These are phyloP conservation scores for Gaertneriomyces sp. DNA, from an alignment of 192 early-diverging fungal genomes.

Conservation along the genomic window DNA sequence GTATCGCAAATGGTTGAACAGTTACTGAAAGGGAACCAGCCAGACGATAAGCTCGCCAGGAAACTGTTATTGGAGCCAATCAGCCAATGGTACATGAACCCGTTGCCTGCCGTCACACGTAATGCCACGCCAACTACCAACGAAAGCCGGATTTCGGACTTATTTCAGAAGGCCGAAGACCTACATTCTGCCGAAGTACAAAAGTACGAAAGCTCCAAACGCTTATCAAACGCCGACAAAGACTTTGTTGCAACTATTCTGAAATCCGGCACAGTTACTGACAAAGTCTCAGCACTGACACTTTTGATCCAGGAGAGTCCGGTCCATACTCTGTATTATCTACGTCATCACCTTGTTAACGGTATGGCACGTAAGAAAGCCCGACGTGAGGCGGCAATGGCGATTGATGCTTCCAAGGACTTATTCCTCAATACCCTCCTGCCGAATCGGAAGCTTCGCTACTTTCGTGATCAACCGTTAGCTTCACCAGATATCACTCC, in stretches of 20 bases:
- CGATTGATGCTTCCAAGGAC: slow-evolving; percentile 86
- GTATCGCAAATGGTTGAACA: slow-evolving; percentile 36
- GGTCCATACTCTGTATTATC: slow-evolving; percentile 73
- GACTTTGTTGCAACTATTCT: slow-evolving; percentile 85
- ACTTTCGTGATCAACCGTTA: slow-evolving; percentile 89
- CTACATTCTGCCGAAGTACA: slow-evolving; percentile 49
- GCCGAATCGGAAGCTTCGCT: slow-evolving; percentile 84
- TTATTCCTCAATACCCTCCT: slow-evolving; percentile 76
- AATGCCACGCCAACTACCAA: slow-evolving; percentile 4
- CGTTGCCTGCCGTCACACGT: slow-evolving; percentile 23
- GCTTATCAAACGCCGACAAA: slow-evolving; percentile 72
- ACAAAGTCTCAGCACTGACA: slow-evolving; percentile 90
- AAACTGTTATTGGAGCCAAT: slow-evolving; percentile 31
- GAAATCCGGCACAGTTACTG: slow-evolving; percentile 85
- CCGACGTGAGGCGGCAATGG: slow-evolving; percentile 79
- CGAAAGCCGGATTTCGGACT: neutral
- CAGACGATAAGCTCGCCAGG: slow-evolving; percentile 28
- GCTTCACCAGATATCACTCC: slow-evolving; percentile 53
- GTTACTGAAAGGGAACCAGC: slow-evolving; percentile 29
- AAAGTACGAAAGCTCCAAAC: slow-evolving; percentile 37
- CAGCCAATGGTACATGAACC: slow-evolving; percentile 30
- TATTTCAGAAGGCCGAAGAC: too few relatives aligned
- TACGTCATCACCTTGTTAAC: slow-evolving; percentile 60
- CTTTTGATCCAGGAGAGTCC: slow-evolving; percentile 90
- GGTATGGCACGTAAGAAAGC: slow-evolving; percentile 88